Percentiles rank a stretch among this genome's conserved stretches.
phyloP scores from a whole-genome alignment of 371 early-diverging fungal species.

The Choanephora cucurbitarum region DNA sequence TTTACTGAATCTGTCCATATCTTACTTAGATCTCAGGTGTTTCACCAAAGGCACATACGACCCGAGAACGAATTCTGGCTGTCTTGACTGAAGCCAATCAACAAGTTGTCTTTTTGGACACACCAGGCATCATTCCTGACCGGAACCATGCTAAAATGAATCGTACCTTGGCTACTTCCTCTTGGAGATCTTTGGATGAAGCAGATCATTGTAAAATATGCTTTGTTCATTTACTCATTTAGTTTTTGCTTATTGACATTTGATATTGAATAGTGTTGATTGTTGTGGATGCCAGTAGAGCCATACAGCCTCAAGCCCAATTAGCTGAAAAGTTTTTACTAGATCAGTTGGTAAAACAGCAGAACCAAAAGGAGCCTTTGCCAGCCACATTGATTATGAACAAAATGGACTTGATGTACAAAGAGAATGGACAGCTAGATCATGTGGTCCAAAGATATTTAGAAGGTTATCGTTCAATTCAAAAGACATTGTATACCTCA shows the following conservation, averaged over 20 bases:
- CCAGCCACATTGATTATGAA: constrained; percentile 73
- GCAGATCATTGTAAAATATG: constrained; percentile 69
- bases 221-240: too few relatives aligned
- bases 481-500: constrained; percentile 48
- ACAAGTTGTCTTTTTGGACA: constrained; percentile 70
- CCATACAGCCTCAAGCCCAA: constrained; percentile 43
- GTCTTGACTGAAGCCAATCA: constrained; percentile 57
- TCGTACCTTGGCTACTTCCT: constrained; percentile 67
- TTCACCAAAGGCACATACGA: constrained; percentile 76
- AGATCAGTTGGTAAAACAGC: constrained; percentile 40
- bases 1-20: background rate
- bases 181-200: constrained; percentile 74
- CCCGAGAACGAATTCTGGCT: constrained; percentile 65
- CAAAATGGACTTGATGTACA: constrained; percentile 67
- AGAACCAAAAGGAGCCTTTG: too few relatives aligned
- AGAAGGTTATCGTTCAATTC: constrained; percentile 30
- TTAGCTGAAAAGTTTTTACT: constrained; percentile 63
- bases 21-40: constrained; percentile 62
- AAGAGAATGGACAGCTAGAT: constrained; percentile 39
- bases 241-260: background rate
- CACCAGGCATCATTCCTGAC: constrained; percentile 61
- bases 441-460: constrained; percentile 33
- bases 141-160: constrained; percentile 49
- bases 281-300: constrained; percentile 63
- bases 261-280: constrained; percentile 43